A percentile compares a stretch with the other conserved stretches of the same genome.
Evolutionary conservation across 179 eudicot species (phyloP).

Genomic region (Actinidia polygama): DNA sequence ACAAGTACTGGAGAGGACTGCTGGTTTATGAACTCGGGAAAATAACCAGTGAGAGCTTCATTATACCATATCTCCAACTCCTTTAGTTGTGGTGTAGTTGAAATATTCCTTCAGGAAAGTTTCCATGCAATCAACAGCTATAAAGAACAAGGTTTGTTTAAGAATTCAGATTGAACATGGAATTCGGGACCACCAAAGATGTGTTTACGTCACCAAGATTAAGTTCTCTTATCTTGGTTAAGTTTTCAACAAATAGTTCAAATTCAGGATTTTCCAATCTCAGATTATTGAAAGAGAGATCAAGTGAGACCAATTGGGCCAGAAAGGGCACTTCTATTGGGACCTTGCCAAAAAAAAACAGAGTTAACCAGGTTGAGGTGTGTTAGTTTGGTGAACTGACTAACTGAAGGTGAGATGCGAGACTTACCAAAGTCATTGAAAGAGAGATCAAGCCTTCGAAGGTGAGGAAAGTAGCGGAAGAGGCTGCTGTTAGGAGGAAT

Average conservation of each 20-base stretch:
- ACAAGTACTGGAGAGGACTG: constrained; percentile 18
- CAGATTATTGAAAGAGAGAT: neutral
- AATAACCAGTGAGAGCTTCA: neutral
- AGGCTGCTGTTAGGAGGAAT: constrained; percentile 26
- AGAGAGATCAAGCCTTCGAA: constrained; percentile 7
- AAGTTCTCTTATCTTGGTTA: constrained; percentile 21
- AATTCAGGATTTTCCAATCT: neutral
- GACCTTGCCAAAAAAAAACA: neutral
- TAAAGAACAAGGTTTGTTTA: constrained; percentile 31
- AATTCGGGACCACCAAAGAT: constrained; percentile 19
- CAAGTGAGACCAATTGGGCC: neutral
- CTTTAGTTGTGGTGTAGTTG: constrained; percentile 15
- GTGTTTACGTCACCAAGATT: neutral
- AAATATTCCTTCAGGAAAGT: constrained; percentile 30
- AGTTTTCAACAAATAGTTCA: constrained; percentile 13
- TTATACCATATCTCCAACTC: neutral
- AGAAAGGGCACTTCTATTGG: neutral
- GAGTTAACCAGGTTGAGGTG: neutral
- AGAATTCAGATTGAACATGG: constrained; percentile 24
- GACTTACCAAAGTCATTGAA: neutral
- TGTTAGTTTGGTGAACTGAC: neutral
- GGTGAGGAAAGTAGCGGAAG: constrained; percentile 24
- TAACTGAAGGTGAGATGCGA: neutral
- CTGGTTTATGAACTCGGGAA: constrained; percentile 10
- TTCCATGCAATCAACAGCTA: constrained; percentile 21